Evolutionary conservation across 1,139 yeast genomes (phyloP), one percentile per base, ranked within the genome.

Genomic region (Blastobotrys proliferans): DNA sequence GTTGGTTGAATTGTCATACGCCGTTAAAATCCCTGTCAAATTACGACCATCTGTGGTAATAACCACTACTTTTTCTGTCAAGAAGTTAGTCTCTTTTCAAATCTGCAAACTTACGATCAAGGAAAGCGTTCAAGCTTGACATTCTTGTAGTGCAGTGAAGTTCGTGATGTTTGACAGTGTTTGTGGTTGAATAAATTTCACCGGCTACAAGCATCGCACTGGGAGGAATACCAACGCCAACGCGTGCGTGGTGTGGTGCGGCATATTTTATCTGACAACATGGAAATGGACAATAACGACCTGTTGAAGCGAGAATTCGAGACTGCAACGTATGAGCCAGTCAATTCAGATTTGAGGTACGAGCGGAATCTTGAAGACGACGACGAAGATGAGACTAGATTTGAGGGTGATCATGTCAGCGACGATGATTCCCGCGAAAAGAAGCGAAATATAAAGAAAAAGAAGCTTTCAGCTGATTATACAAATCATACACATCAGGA

Each of bases 1-100:
- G 58, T 90, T 90, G 21, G 94, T 83, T 40, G 83, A 71, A 55
- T 83, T 81, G 61, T 90, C 97, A 57, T 73, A 88, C 17, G 96
- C 95, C 58, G 81, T 81, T 31, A 90, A 73, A 21, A 65, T 70
- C 1, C 96, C 97, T 60, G 77, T 53, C 39, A 56, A 53, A 26
- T 44, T 41, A 24, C 88, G 69, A 16, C 94, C 97, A 58, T 86
- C 95, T 2, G 94, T 77, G n/a, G 95, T 83, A 43, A 90, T 72
- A 10, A 88, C 76, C 44, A 83, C 74, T 10, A 88, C 90, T 52
- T 70, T 69, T 53, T 62, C 70, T 63, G 20, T 33, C 36, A 33
- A 20, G 13, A 21, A 33, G 10, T 8, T 11, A 9, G 26, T 24
- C 11, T 24, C 26, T 11, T 9, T n/a, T n/a, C n/a, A n/a, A n/a